Conservation (phyloP, 225 moss, liverwort and hornwort species). For the Rhytidiadelphus loreus region DNA sequence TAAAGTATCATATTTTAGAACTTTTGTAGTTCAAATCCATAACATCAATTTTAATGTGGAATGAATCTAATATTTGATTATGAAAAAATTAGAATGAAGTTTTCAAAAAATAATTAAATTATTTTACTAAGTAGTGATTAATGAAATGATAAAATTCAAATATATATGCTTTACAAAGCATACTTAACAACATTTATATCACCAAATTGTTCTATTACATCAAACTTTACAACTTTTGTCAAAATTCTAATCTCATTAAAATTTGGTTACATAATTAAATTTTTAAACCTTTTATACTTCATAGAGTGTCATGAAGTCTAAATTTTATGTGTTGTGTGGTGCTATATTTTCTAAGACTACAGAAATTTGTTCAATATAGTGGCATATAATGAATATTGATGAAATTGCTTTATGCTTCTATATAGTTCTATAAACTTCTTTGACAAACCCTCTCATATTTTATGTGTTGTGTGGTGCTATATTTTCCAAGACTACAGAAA, state of each 20-base stretch:
- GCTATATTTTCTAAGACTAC: rapidly evolving
- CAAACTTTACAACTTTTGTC: neutral
- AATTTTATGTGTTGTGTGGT: neutral
- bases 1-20: neutral
- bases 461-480: no score
- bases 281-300: no score
- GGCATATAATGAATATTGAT: neutral
- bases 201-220: neutral
- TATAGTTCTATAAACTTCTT: neutral
- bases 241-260: neutral
- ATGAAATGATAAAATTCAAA: neutral
- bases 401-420: neutral
- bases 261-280: neutral
- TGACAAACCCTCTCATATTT: neutral
- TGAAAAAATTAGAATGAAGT: neutral
- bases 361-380: neutral
- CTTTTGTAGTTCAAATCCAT: neutral
- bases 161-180: neutral
- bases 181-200: neutral
- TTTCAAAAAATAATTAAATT: no score
- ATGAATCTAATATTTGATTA: neutral
- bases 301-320: neutral
- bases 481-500: no score
- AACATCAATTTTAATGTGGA: neutral
- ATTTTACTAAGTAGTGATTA: neutral